Base-by-base conservation (phyloP, 2,329 filamentous ascomycete genomes). In the Exophiala dermatitidis region DNA sequence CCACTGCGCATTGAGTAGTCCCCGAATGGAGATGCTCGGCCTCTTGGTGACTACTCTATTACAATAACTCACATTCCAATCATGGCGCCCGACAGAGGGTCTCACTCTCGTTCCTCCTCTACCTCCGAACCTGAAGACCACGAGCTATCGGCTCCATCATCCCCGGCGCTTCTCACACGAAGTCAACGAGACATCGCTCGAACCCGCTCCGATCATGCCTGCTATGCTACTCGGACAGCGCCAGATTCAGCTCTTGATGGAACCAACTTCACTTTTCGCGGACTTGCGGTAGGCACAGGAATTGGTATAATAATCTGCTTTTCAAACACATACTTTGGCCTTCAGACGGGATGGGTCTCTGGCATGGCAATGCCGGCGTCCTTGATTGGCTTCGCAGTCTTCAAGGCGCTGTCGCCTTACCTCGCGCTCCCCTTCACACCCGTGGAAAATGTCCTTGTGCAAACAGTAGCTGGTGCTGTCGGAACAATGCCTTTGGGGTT, bases 271-370 rank as follows among this genome's bases (percentile, higher is more conserved):
- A 97, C 93, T 0, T 53, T 85, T 29, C 85, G 93, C 52, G 89
- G 89, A 47, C 77, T 97, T 37, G 67, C 82, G 3, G 88, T 88
- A 30, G 93, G 93, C 10, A 76, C 95, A 4, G 74, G 81, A 2
- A 93, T 98, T 59, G 93, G 93, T 38, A 81, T 93, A 3, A 76
- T 97, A 51, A 95, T 97, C 65, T 93, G 88, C 67, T 95, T 95
- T 68, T 94, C 88, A 48, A 98, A 98, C 68, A 96, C 94, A 76
- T 98, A 97, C 70, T 98, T 98, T 68, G 93, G 93, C n/a, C 76
- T 98, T 32, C 93, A 97, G 72, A 94, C 88, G 30, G 84, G 84
- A 60, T 87, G 84, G 84, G 80, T 88, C 36, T 82, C 84, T 64
- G 88, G 88, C 62, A 97, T 98, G 93, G 88, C 89, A 10, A 96